Evolutionary conservation across 306 rosid species (phyloP).

Genomic region (Urtica urens): DNA sequence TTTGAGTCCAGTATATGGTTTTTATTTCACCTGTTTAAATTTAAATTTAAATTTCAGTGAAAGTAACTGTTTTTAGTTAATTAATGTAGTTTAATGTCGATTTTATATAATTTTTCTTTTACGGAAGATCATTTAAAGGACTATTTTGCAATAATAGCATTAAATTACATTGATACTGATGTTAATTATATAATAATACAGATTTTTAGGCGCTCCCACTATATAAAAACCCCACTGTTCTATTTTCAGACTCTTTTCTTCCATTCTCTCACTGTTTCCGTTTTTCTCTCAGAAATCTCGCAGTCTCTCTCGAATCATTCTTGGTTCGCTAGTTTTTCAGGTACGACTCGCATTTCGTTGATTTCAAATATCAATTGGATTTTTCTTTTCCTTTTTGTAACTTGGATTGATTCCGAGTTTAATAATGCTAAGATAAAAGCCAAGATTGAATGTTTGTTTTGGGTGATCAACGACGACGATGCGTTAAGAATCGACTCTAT

Average conservation of each 20-base stretch:
- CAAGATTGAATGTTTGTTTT: too few relatives aligned
- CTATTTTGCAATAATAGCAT: neutral
- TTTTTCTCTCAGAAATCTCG: neutral
- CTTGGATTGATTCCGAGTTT: neutral
- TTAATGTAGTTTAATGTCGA: too few relatives aligned
- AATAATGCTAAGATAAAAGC: too few relatives aligned
- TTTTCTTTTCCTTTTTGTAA: neutral
- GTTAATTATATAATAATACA: neutral
- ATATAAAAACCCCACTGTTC: conserved; percentile 12
- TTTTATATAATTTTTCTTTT: too few relatives aligned
- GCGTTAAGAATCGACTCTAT: too few relatives aligned
- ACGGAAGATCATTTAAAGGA: too few relatives aligned
- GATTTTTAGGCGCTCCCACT: neutral
- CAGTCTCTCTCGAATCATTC: neutral
- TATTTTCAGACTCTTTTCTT: neutral
- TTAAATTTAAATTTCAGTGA: too few relatives aligned
- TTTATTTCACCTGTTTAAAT: too few relatives aligned
- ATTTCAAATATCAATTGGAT: too few relatives aligned
- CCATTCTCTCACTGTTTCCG: neutral
- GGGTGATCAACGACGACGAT: too few relatives aligned
- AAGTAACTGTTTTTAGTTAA: too few relatives aligned
- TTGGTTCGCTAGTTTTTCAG: conserved; percentile 1
- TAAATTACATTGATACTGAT: conserved; percentile 17
- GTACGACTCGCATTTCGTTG: conserved; percentile 34
- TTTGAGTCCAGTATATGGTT: too few relatives aligned